Conservation (phyloP, 768 basidiomycete genomes). For the Suillus weaverae region DNA sequence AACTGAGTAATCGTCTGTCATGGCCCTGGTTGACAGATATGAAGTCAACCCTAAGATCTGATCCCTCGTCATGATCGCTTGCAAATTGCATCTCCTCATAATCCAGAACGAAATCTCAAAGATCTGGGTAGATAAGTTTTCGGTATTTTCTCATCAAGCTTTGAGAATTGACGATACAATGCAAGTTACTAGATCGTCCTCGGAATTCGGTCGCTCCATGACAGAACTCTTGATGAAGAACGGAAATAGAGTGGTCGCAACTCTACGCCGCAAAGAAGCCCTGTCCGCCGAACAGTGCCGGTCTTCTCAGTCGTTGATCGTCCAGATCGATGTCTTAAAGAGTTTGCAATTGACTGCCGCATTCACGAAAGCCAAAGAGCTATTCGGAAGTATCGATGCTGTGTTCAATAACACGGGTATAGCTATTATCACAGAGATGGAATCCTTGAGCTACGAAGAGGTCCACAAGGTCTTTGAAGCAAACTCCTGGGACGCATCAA, state of each 20-base stretch:
- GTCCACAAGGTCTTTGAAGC: conserved; percentile 40
- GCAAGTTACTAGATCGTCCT: conserved; percentile 37
- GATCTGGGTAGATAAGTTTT: conserved; percentile 20
- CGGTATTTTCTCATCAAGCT: no score
- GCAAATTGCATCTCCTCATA: neutral
- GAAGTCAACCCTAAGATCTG: neutral
- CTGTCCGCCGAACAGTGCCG: conserved; percentile 10
- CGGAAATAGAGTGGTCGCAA: conserved; percentile 40
- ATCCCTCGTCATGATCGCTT: neutral
- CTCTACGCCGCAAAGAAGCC: conserved; percentile 35
- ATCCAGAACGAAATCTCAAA: conserved; percentile 1
- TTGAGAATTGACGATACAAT: neutral
- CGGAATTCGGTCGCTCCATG: conserved; percentile 36
- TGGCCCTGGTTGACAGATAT: neutral
- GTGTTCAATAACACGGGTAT: conserved; percentile 41
- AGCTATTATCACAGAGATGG: conserved; percentile 32
- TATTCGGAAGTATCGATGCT: conserved; percentile 37
- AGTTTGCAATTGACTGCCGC: conserved; percentile 25
- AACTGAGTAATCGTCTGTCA: neutral
- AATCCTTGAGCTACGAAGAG: conserved; percentile 31
- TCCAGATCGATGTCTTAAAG: conserved; percentile 34
- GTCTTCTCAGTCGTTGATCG: conserved; percentile 17
- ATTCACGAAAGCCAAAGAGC: conserved; percentile 28
- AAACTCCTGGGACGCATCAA: conserved; percentile 34
- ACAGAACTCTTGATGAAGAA: conserved; percentile 29